A percentile compares a stretch with the other conserved stretches of the same genome.
These are phyloP conservation scores for Thielaviopsis punctulata DNA, from an alignment of 2,329 filamentous ascomycete species.

Conservation along the genomic window DNA sequence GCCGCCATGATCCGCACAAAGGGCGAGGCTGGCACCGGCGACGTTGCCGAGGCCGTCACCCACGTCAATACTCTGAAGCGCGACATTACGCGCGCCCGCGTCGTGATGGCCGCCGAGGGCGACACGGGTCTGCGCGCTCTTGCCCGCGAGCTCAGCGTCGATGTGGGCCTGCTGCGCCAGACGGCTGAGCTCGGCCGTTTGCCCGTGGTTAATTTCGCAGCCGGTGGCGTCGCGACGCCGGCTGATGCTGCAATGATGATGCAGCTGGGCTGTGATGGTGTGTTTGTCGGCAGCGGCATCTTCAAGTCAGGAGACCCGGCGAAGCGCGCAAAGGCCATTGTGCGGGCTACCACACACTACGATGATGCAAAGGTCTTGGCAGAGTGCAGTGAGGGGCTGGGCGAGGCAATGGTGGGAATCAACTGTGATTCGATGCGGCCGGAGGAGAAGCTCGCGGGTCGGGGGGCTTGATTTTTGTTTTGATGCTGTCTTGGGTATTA, in stretches of 20 bases:
- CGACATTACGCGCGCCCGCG: conserved; percentile 66
- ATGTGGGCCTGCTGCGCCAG: conserved; percentile 65
- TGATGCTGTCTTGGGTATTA: background rate
- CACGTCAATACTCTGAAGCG: conserved; percentile 84
- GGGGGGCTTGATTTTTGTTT: conserved; percentile 52
- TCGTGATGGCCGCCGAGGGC: conserved; percentile 44
- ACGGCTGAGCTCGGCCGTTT: conserved; percentile 74
- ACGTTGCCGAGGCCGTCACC: conserved; percentile 88
- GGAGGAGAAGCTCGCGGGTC: conserved; percentile 63
- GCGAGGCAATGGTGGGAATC: conserved; percentile 97
- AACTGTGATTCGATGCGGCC: conserved; percentile 66
- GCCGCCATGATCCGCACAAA: conserved; percentile 99
- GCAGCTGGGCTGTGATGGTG: conserved; percentile 94
- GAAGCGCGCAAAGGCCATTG: conserved; percentile 84
- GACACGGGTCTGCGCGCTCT: conserved; percentile 44
- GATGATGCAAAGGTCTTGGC: conserved; percentile 72
- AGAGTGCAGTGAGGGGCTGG: conserved; percentile 71
- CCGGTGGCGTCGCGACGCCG: conserved; percentile 97
- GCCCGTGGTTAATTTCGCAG: conserved; percentile 94
- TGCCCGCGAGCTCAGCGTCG: conserved; percentile 65
- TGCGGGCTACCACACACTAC: conserved; percentile 84
- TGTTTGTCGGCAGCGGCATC: conserved; percentile 92
- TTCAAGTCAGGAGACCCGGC: conserved; percentile 91
- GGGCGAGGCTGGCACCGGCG: conserved; percentile 91
- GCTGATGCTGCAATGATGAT: conserved; percentile 95